A percentile compares a stretch with the other conserved stretches of the same genome.
Conservation (phyloP, 2,329 filamentous ascomycete species). For the Penicillium sp. region DNA sequence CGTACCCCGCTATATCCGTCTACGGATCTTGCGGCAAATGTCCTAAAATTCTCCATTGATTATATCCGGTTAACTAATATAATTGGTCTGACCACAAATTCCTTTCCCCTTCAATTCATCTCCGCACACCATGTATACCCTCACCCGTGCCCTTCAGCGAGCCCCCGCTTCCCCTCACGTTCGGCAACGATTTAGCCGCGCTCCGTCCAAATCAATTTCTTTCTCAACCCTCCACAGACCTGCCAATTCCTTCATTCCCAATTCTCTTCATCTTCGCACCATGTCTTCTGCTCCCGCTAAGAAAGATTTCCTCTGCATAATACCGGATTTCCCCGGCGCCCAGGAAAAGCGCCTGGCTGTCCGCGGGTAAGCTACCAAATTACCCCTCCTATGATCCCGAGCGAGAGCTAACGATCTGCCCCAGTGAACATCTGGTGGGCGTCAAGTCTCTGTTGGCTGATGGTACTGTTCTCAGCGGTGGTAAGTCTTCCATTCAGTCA, state of each 20-base stretch:
- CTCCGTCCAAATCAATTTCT: conserved; percentile 9
- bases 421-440: conserved; percentile 57
- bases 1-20: neutral
- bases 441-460: conserved; percentile 54
- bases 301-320: conserved; percentile 67
- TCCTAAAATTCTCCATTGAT: neutral
- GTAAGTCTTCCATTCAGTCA: conserved; percentile 42
- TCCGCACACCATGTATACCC: neutral
- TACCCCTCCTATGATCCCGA: conserved; percentile 1
- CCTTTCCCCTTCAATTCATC: neutral
- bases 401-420: conserved; percentile 4
- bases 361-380: conserved; percentile 27
- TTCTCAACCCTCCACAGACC: neutral
- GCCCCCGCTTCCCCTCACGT: conserved; percentile 24
- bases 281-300: conserved; percentile 38
- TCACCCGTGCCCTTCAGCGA: neutral
- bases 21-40: neutral
- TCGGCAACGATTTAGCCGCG: conserved; percentile 15
- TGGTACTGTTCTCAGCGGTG: conserved; percentile 64
- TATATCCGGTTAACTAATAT: neutral
- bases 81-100: neutral
- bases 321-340: conserved; percentile 64
- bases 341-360: conserved; percentile 61
- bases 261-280: conserved; percentile 12
- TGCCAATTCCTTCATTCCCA: conserved; percentile 2